Evolutionary conservation across 176 grass and related monocot genomes (phyloP).

Genomic region (Triticum turgidum): DNA sequence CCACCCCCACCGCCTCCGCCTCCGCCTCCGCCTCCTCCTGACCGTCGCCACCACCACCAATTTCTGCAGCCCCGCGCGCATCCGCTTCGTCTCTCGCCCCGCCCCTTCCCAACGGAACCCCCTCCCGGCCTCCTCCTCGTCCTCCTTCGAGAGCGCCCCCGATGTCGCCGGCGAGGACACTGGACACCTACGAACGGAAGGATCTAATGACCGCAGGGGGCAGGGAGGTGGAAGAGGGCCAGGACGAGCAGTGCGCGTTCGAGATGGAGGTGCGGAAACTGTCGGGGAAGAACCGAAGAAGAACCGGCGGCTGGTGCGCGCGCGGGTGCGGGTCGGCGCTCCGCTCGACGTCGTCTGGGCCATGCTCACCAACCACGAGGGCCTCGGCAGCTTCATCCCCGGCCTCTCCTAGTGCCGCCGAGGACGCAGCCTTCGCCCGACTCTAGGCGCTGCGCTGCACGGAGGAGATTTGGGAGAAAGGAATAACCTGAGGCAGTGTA

Average conservation of each 20-base stretch:
- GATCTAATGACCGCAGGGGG: not conserved
- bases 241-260: slow-evolving; percentile 20
- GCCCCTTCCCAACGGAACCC: not conserved
- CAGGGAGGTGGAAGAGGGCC: not conserved
- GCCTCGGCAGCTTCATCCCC: slow-evolving; percentile 79
- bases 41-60: not conserved
- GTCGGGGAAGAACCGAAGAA: slow-evolving; percentile 25
- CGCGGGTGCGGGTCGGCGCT: slow-evolving; percentile 46
- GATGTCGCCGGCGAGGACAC: not conserved
- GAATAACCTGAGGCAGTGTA: too few species aligned
- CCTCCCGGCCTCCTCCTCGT: not conserved
- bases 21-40: not conserved
- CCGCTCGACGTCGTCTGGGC: slow-evolving; percentile 70
- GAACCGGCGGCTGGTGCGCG: slow-evolving; percentile 52
- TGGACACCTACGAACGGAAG: not conserved
- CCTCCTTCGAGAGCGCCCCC: not conserved
- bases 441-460: slow-evolving; percentile 31
- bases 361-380: slow-evolving; percentile 77
- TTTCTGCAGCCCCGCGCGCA: not conserved
- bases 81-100: not conserved
- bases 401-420: slow-evolving; percentile 67
- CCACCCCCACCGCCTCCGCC: not conserved
- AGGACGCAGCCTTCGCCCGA: slow-evolving; percentile 45
- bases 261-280: slow-evolving; percentile 59
- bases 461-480: too few species aligned